phyloP scores from a whole-genome alignment of 306 rosid genomes.

The Astragalus membranaceus region DNA sequence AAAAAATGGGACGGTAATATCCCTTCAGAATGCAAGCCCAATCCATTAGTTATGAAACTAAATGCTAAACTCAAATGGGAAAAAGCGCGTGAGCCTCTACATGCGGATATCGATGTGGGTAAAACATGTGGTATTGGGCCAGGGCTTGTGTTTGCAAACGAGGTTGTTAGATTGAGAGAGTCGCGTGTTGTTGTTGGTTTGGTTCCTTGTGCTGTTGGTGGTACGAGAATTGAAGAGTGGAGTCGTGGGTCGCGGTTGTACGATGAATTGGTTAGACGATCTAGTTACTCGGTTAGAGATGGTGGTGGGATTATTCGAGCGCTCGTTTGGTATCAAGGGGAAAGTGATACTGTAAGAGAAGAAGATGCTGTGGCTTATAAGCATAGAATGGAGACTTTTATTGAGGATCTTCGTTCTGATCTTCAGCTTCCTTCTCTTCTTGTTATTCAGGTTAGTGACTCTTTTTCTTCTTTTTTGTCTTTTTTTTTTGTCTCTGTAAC shows the following conservation, averaged over 20 bases:
- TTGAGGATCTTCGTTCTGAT: constrained; percentile 34
- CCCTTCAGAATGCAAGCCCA: constrained; percentile 35
- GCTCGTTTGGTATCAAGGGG: constrained; percentile 63
- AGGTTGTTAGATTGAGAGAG: constrained; percentile 9
- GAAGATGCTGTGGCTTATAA: constrained; percentile 36
- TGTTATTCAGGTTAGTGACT: constrained; percentile 39
- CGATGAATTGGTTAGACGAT: constrained; percentile 26
- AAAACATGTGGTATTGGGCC: constrained; percentile 62
- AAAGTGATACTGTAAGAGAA: constrained; percentile 44
- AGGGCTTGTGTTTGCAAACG: constrained; percentile 52
- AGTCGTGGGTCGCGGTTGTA: constrained; percentile 36
- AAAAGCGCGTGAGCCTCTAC: constrained; percentile 54
- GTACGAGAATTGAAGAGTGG: constrained; percentile 47
- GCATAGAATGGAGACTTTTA: constrained; percentile 30
- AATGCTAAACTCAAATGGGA: constrained; percentile 43
- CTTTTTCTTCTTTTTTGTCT: neutral
- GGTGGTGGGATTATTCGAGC: constrained; percentile 33
- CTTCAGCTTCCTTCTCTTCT: constrained; percentile 39
- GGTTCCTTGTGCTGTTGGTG: constrained; percentile 66
- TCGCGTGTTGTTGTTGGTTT: constrained; percentile 24
- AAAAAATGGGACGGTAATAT: constrained; percentile 32
- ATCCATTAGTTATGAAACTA: constrained; percentile 20
- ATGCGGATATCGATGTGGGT: constrained; percentile 41
- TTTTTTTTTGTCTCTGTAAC: neutral
- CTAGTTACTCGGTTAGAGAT: constrained; percentile 7